Conservation (phyloP, 2,329 filamentous ascomycete genomes). For the Colletotrichum spaethianum region DNA sequence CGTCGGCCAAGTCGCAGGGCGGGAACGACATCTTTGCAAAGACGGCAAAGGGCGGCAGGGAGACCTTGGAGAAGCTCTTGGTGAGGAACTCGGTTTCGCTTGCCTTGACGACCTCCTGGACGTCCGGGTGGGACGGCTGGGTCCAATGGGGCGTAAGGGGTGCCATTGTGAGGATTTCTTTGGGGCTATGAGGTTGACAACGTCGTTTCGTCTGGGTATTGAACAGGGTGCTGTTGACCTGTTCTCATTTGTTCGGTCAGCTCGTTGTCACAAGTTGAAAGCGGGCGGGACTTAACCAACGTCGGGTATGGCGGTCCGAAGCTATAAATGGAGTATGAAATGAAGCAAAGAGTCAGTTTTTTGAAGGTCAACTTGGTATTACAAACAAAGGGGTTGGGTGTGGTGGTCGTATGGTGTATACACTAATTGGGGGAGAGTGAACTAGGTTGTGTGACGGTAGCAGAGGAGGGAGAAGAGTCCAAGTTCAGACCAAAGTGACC, state of each 20-base stretch:
- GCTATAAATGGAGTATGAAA: constrained; percentile 1
- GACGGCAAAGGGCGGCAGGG: constrained; percentile 73
- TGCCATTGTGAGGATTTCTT: constrained; percentile 60
- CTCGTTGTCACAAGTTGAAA: constrained; percentile 27
- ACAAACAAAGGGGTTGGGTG: not conserved
- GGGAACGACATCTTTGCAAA: constrained; percentile 78
- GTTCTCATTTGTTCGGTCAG: constrained; percentile 23
- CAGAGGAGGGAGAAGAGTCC: not conserved
- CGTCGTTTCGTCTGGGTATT: constrained; percentile 24
- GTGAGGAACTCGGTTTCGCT: constrained; percentile 69
- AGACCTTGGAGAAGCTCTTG: constrained; percentile 70
- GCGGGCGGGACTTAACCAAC: constrained; percentile 15
- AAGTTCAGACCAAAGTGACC: not conserved
- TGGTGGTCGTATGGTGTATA: not conserved
- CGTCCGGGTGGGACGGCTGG: constrained; percentile 71
- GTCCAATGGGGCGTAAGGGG: constrained; percentile 71
- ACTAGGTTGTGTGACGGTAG: not conserved
- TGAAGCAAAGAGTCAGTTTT: not conserved
- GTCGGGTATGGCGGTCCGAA: constrained; percentile 20
- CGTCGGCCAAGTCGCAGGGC: constrained; percentile 68
- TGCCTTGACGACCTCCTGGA: constrained; percentile 69
- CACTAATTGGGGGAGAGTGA: not conserved
- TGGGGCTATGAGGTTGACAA: not conserved
- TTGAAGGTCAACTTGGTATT: not conserved
- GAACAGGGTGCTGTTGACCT: constrained; percentile 24